Percentiles rank a stretch among this genome's conserved stretches.
phyloP scores from a whole-genome alignment of 495 filamentous ascomycete genomes.

The Lichina pygmaea region DNA sequence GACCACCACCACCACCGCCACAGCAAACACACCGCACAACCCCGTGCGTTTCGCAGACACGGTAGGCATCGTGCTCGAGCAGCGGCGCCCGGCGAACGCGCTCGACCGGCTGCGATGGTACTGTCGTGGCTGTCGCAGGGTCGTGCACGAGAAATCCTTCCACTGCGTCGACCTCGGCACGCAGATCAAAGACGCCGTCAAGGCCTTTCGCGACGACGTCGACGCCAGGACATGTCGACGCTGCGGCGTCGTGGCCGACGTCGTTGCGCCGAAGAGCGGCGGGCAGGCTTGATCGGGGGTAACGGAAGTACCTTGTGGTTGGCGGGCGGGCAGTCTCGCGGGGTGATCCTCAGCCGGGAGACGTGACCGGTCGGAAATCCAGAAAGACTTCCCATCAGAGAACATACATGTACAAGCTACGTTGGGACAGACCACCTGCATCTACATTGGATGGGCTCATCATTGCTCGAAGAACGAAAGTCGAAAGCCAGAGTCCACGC shows the following conservation, averaged over 20 bases:
- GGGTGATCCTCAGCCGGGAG: too few relatives aligned
- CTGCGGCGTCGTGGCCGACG: slow-evolving; percentile 48
- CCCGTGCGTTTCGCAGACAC: slow-evolving; percentile 42
- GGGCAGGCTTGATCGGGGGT: too few relatives aligned
- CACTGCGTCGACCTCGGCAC: slow-evolving; percentile 84
- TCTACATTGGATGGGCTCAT: too few relatives aligned
- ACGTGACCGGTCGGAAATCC: too few relatives aligned
- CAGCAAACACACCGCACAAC: slow-evolving; percentile 56
- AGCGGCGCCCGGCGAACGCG: slow-evolving; percentile 38
- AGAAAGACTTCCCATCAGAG: too few relatives aligned
- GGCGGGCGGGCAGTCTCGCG: too few relatives aligned
- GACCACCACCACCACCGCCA: neutral
- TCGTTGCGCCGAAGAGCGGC: neutral
- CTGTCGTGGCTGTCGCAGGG: slow-evolving; percentile 35
- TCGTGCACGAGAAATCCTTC: slow-evolving; percentile 72
- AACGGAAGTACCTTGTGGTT: too few relatives aligned
- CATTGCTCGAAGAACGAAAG: too few relatives aligned
- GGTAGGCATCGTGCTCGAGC: slow-evolving; percentile 73
- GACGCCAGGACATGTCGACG: slow-evolving; percentile 47
- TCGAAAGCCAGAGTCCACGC: too few relatives aligned
- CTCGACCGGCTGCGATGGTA: slow-evolving; percentile 83
- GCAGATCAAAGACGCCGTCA: slow-evolving; percentile 84
- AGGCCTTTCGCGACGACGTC: slow-evolving; percentile 46
- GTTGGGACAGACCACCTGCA: too few relatives aligned
- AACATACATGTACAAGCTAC: too few relatives aligned